Percentiles rank a stretch among this genome's conserved stretches.
phyloP scores from a whole-genome alignment of 2,329 filamentous ascomycete genomes.

The Beauveria bassiana region DNA sequence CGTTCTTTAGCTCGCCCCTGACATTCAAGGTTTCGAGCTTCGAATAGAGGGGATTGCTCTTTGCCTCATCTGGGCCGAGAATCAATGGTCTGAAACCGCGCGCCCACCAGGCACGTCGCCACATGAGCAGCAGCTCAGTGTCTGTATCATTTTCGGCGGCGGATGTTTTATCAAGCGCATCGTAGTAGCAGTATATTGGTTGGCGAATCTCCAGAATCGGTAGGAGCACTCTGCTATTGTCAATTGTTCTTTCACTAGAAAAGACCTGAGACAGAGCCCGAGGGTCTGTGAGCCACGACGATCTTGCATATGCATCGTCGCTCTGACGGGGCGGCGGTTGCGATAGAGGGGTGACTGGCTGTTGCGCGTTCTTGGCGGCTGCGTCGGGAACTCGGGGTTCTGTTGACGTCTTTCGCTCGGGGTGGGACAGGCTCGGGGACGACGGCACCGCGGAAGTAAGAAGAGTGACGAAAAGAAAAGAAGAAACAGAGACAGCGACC shows the following conservation, averaged over 20 bases:
- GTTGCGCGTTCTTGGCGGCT: slow-evolving; percentile 43
- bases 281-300: slow-evolving; percentile 82
- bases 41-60: slow-evolving; percentile 71
- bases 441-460: slow-evolving; percentile 41
- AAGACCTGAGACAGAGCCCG: slow-evolving; percentile 82
- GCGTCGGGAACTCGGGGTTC: slow-evolving; percentile 32
- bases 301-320: slow-evolving; percentile 70
- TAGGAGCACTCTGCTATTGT: slow-evolving; percentile 75
- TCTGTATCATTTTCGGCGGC: slow-evolving; percentile 62
- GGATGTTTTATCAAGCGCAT: slow-evolving; percentile 56
- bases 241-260: slow-evolving; percentile 69
- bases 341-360: slow-evolving; percentile 60
- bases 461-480: slow-evolving; percentile 45
- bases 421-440: slow-evolving; percentile 40
- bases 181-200: slow-evolving; percentile 87
- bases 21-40: slow-evolving; percentile 58
- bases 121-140: slow-evolving; percentile 70
- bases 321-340: slow-evolving; percentile 68
- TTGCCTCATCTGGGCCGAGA: slow-evolving; percentile 70
- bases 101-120: slow-evolving; percentile 93
- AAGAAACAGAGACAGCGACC: slow-evolving; percentile 42
- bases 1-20: slow-evolving; percentile 53
- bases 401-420: slow-evolving; percentile 42
- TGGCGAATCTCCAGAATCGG: slow-evolving; percentile 65
- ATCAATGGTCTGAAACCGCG: slow-evolving; percentile 84